Base-by-base conservation (phyloP, 257 asterid genomes). In the Handroanthus guayacan region DNA sequence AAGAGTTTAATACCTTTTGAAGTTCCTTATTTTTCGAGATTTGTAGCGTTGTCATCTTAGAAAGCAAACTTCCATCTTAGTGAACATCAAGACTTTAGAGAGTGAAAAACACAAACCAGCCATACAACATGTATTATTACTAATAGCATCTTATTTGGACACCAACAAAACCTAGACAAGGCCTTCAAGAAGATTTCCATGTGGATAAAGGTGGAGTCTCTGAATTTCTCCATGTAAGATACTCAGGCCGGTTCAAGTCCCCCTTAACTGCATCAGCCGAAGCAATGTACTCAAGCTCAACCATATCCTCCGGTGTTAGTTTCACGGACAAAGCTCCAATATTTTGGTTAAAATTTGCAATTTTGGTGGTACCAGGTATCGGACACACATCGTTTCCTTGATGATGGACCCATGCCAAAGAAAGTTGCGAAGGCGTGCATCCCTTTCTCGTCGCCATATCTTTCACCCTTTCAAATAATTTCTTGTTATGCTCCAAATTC, bases 361-460 rank as follows among this genome's bases (percentile, higher is more conserved):
- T 76, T 80, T 81, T 83, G 52, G 61, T 81, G 20, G 85, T 77
- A 13, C 85, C 82, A 1, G 74, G 79, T 34, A 82, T 82, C 51
- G 88, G 88, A 11, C 78, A 71, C 38, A 82, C 87, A 60, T 82
- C 79, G 2, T 56, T 67, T 11, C 85, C 87, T 60, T 82, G 85
- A 36, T 85, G 83, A 65, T 80, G 87, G 10, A 82, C 76, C 87
- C 87, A 85, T 0, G 83, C 84, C 37, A 85, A 66, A 50, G 89
- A 80, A 17, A 85, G 78, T 3, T 85, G 89, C 4, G 89, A 67
- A 2, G 87, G 74, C 6, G 87, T 82, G 67, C 89, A 85, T 12
- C 85, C 85, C 25, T 82, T 85, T 63, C 70, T 56, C 3, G 20
- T 62, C 3, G 84, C 89, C 67, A 85, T 63, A n/a, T 75, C 75